Evolutionary conservation across 306 rosid species (phyloP), one percentile per base, ranked within the genome.

Genomic region (Vicia sativa): DNA sequence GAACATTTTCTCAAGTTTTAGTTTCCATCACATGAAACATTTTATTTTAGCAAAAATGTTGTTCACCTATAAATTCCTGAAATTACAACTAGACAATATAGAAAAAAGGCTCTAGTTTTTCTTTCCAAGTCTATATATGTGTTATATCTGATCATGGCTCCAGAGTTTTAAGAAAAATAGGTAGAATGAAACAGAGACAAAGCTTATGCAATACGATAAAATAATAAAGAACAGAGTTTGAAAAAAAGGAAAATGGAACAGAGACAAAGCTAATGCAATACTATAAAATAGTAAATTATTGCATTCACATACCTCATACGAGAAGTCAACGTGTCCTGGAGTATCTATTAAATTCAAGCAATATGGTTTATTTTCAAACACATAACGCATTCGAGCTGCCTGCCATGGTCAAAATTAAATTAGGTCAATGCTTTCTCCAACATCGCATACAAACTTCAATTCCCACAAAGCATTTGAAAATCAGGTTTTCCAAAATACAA

Each of bases 251-350:
- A 41, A 54, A 61, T 60, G 12, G 54, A 55, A 55, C 31, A 3
- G 35, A 62, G 44, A 41, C 12, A 28, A 46, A 43, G 59, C 19
- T 62, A 19, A 41, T 14, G 68, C 50, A 38, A 68, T 25, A 49
- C 3, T 37, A 14, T 56, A 48, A 59, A 38, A 62, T 39, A 31
- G 37, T 31, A 41, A 64, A 54, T 34, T 26, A 23, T 34, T 18
- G 53, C 45, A 75, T 75, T 29, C 26, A 55, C 74, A 19, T 81
- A 89, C 96, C 90, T 92, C 98, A 18, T 92, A 92, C 10, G 96
- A 89, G 80, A 92, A 92, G 79, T 92, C 98, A 1, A 92, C 98
- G 48, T 92, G 98, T 14, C 98, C 98, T 0, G 98, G 98, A n/a
- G 98, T 92, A 67, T 92, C 98, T 31, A 92, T 92, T 26, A 92